A percentile compares a stretch with the other conserved stretches of the same genome.
Conservation (phyloP, 73 alveolate species). For the Diophrys appendiculata region DNA sequence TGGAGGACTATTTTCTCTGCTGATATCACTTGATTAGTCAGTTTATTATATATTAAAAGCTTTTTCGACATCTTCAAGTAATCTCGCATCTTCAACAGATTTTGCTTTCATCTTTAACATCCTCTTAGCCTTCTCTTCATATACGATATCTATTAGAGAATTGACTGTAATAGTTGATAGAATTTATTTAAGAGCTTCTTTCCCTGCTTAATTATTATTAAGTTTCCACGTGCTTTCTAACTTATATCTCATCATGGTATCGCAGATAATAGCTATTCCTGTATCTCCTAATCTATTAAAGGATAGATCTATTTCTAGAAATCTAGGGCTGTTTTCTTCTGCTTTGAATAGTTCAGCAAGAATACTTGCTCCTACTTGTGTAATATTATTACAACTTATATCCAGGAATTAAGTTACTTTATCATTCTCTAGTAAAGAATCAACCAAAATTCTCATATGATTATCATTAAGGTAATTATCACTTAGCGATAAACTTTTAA, state of each 20-base stretch:
- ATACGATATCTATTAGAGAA: background rate
- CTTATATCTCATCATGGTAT: background rate
- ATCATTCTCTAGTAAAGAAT: background rate
- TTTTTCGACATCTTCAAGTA: too few species aligned
- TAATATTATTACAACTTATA: background rate
- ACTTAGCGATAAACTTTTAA: too few species aligned
- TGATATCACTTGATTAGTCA: too few species aligned
- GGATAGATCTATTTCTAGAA: background rate
- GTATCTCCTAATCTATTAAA: background rate
- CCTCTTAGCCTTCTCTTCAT: background rate
- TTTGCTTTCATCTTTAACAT: too few species aligned
- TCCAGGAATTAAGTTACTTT: background rate
- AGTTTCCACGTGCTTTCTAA: background rate
- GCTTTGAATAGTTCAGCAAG: background rate
- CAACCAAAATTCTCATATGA: background rate
- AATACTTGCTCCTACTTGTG: background rate
- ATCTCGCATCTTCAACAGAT: too few species aligned
- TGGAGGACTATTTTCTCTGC: too few species aligned
- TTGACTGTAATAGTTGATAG: background rate
- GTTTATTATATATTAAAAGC: too few species aligned
- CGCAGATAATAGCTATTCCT: background rate
- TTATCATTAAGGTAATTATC: conserved; percentile 6
- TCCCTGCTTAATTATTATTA: background rate
- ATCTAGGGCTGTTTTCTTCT: background rate
- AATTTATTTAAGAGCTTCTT: background rate